Evolutionary conservation across 2,329 filamentous ascomycete species (phyloP).

Genomic region (Aspergillus sp.): DNA sequence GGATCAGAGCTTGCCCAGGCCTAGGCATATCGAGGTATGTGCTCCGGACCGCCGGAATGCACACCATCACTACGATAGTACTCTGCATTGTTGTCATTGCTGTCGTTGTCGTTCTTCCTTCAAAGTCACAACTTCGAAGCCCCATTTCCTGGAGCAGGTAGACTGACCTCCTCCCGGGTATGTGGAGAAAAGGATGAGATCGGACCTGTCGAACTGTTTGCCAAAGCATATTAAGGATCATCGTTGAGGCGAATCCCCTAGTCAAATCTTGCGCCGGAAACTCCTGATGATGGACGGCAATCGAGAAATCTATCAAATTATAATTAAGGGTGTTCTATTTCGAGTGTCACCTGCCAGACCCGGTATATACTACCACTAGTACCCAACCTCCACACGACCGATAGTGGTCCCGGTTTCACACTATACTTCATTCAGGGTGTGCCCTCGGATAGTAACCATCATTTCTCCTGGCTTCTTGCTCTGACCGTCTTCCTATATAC

Average conservation of each 20-base stretch:
- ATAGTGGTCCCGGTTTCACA: background rate
- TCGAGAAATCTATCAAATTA: too few species aligned
- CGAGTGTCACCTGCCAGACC: background rate
- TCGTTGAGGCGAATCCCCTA: background rate
- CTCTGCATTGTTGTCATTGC: background rate
- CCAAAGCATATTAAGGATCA: background rate
- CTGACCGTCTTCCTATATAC: background rate
- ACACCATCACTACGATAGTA: background rate
- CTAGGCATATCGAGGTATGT: background rate
- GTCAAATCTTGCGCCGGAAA: background rate
- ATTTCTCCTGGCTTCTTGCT: background rate
- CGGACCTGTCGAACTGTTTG: background rate
- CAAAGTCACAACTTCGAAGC: too few species aligned
- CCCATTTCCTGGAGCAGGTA: background rate
- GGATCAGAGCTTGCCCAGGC: background rate
- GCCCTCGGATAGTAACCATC: background rate
- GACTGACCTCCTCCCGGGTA: background rate
- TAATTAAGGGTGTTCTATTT: background rate
- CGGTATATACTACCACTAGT: background rate
- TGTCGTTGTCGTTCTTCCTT: background rate
- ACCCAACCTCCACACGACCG: background rate
- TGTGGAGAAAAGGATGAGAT: background rate
- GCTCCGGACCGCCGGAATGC: background rate
- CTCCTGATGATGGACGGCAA: background rate
- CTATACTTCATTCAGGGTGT: background rate